Evolutionary conservation across 257 asterid genomes (phyloP).

Genomic region (Gentiana macrophylla): DNA sequence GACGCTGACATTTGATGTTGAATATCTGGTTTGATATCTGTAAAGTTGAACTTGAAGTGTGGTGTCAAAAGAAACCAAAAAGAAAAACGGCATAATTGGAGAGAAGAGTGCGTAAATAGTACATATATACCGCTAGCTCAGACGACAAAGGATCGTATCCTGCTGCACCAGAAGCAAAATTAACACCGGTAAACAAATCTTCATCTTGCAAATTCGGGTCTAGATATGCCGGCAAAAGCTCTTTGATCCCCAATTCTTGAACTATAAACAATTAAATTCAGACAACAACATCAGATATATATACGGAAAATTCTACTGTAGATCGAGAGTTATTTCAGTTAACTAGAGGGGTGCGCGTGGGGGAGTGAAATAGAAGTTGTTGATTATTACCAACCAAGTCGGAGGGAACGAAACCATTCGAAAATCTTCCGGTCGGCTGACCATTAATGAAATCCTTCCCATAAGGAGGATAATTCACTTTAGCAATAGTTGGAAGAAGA

Average conservation of each 20-base stretch:
- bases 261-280: constrained; percentile 18
- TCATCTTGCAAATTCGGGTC: constrained; percentile 36
- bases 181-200: constrained; percentile 63
- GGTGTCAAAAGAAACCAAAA: background rate
- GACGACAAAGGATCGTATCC: constrained; percentile 62
- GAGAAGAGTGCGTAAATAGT: no score
- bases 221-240: constrained; percentile 42
- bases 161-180: constrained; percentile 61
- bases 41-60: background rate
- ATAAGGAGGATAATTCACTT: constrained; percentile 45
- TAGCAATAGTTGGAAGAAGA: constrained; percentile 25
- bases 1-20: background rate
- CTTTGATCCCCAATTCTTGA: constrained; percentile 47
- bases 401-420: constrained; percentile 53
- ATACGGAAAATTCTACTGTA: no score
- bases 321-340: no score
- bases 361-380: background rate
- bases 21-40: background rate
- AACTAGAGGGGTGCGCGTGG: background rate
- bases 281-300: no score
- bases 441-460: constrained; percentile 61
- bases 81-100: no score
- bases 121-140: constrained; percentile 22
- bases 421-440: constrained; percentile 55
- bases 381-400: constrained; percentile 39